A percentile compares a stretch with the other conserved stretches of the same genome.
These are phyloP conservation scores for Ophiostoma ulmi DNA, from an alignment of 2,329 filamentous ascomycete species.

Conservation along the genomic window DNA sequence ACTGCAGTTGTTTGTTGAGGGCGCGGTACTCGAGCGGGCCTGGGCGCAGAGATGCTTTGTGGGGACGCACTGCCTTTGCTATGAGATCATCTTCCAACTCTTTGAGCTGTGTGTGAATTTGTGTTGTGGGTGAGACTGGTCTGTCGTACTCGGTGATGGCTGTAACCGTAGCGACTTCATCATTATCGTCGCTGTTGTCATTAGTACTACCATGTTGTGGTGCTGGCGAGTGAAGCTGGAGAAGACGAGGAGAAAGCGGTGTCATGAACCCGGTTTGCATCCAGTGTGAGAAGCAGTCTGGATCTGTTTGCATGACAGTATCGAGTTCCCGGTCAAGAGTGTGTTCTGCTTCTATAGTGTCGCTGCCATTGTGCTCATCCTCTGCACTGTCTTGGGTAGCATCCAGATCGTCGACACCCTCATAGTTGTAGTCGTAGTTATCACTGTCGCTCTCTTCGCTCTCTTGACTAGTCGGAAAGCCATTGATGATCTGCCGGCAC, in stretches of 20 bases:
- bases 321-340: neutral
- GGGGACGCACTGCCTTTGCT: neutral
- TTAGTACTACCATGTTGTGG: neutral
- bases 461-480: neutral
- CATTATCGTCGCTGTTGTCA: neutral
- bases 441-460: neutral
- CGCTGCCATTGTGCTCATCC: neutral
- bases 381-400: neutral
- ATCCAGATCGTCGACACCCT: neutral
- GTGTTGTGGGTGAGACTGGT: neutral
- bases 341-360: neutral
- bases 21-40: conserved; percentile 14
- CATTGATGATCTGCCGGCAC: conserved; percentile 20
- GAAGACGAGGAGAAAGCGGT: neutral
- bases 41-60: neutral
- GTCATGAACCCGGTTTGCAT: neutral
- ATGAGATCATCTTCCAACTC: neutral
- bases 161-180: neutral
- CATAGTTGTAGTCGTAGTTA: too few species aligned
- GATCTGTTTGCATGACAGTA: neutral
- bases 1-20: conserved; percentile 26
- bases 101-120: neutral
- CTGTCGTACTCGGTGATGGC: neutral
- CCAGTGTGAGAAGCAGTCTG: neutral
- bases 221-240: neutral